phyloP scores from a whole-genome alignment of 345 rosid genomes.

The Euphorbia peplus region DNA sequence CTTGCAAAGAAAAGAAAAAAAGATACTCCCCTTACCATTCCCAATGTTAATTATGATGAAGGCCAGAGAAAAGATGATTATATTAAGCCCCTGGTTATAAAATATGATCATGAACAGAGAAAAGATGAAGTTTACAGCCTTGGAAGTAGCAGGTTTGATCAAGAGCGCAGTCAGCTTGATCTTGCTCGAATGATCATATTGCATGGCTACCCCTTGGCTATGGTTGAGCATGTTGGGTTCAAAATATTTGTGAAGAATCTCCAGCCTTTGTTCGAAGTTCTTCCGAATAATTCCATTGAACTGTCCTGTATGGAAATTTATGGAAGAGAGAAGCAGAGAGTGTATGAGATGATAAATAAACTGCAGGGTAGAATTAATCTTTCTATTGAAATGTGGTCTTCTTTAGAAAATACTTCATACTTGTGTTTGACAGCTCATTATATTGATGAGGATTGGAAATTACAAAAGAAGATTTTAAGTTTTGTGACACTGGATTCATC shows the following conservation, averaged over 20 bases:
- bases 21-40: constrained; percentile 47
- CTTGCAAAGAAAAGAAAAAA: constrained; percentile 76
- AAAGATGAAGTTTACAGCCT: constrained; percentile 63
- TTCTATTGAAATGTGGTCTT: constrained; percentile 75
- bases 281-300: constrained; percentile 54
- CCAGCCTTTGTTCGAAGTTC: constrained; percentile 76
- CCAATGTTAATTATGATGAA: constrained; percentile 61
- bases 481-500: constrained; percentile 76
- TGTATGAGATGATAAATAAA: constrained; percentile 50
- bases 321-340: constrained; percentile 70
- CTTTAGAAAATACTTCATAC: constrained; percentile 48
- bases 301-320: constrained; percentile 73
- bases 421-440: constrained; percentile 70
- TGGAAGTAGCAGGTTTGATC: constrained; percentile 72
- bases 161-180: constrained; percentile 69
- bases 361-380: constrained; percentile 72
- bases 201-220: constrained; percentile 73
- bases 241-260: constrained; percentile 83
- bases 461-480: constrained; percentile 74
- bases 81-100: constrained; percentile 46
- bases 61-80: constrained; percentile 69
- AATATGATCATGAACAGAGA: constrained; percentile 68
- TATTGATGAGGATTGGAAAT: constrained; percentile 81
- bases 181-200: constrained; percentile 90
- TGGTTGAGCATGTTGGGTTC: constrained; percentile 92